Percentiles rank a stretch among this genome's conserved stretches.
These are phyloP conservation scores for Aspergillus sojae DNA, from an alignment of 2,329 filamentous ascomycete species.

Conservation along the genomic window DNA sequence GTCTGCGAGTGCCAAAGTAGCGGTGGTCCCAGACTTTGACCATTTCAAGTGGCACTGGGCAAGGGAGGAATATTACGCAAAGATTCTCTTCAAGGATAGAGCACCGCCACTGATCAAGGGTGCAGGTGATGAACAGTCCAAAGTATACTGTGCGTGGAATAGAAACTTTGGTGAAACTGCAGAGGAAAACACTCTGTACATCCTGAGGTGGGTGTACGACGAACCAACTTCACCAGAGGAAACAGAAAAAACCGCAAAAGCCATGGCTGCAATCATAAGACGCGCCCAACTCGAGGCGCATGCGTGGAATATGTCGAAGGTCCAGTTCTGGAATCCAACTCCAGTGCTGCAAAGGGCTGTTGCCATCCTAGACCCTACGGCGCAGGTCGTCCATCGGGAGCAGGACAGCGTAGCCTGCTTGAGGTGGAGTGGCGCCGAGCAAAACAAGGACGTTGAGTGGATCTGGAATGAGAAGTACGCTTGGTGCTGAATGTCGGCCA, in stretches of 20 bases:
- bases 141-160: slow-evolving; percentile 46
- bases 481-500: slow-evolving; percentile 45
- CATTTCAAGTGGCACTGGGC: slow-evolving; percentile 76
- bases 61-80: slow-evolving; percentile 76
- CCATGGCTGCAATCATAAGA: slow-evolving; percentile 65
- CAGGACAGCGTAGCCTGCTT: slow-evolving; percentile 50
- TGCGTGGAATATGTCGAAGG: slow-evolving; percentile 68
- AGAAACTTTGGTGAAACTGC: slow-evolving; percentile 42
- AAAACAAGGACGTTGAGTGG: slow-evolving; percentile 48
- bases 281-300: slow-evolving; percentile 71
- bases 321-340: slow-evolving; percentile 84
- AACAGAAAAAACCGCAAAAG: slow-evolving; percentile 53
- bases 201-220: slow-evolving; percentile 46
- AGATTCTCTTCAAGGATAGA: slow-evolving; percentile 59
- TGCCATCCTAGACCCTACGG: slow-evolving; percentile 39
- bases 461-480: slow-evolving; percentile 52
- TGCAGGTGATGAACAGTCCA: slow-evolving; percentile 59
- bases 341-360: slow-evolving; percentile 52
- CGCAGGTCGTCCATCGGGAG: slow-evolving; percentile 47
- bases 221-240: slow-evolving; percentile 43
- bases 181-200: slow-evolving; percentile 44
- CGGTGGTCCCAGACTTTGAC: slow-evolving; percentile 68
- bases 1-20: slow-evolving; percentile 57
- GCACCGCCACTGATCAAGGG: slow-evolving; percentile 65
- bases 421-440: slow-evolving; percentile 48